phyloP scores from a whole-genome alignment of 208 protist genomes.

The Trichomonas gallinae region DNA sequence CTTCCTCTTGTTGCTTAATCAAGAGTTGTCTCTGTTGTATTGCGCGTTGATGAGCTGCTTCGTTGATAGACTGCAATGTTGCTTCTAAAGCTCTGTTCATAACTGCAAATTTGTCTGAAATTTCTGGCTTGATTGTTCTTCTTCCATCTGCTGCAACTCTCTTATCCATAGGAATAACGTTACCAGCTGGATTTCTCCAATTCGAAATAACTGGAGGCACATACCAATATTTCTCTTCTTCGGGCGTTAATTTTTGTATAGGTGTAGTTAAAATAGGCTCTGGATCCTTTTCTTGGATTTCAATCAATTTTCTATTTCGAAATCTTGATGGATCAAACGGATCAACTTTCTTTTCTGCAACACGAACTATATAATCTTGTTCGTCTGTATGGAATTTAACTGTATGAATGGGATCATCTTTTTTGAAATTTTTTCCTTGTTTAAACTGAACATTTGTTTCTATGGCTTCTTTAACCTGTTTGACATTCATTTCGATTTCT shows the following conservation, averaged over 20 bases:
- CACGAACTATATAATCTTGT: not conserved
- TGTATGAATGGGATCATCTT: not conserved
- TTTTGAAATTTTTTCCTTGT: not conserved
- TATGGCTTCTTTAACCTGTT: not conserved
- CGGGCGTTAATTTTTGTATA: not conserved
- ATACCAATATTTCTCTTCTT: not conserved
- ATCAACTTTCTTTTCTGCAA: not conserved
- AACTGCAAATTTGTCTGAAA: not conserved
- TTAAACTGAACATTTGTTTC: not conserved
- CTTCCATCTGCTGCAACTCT: not conserved
- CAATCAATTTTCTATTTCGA: not conserved
- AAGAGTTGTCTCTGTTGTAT: not conserved
- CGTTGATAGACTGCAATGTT: not conserved
- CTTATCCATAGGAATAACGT: slow-evolving; percentile 16
- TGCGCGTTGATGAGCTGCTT: not conserved
- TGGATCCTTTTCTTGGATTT: not conserved
- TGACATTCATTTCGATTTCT: not conserved
- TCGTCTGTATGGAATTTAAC: not conserved
- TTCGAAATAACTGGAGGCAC: not conserved
- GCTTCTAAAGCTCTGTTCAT: not conserved
- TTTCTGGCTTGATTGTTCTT: not conserved
- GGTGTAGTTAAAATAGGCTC: not conserved
- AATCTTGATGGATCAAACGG: not conserved
- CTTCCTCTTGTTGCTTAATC: not conserved
- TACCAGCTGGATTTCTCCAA: not conserved